These are phyloP conservation scores for Fusarium fracticaudum DNA, from an alignment of 2,329 filamentous ascomycete genomes.

Conservation along the genomic window DNA sequence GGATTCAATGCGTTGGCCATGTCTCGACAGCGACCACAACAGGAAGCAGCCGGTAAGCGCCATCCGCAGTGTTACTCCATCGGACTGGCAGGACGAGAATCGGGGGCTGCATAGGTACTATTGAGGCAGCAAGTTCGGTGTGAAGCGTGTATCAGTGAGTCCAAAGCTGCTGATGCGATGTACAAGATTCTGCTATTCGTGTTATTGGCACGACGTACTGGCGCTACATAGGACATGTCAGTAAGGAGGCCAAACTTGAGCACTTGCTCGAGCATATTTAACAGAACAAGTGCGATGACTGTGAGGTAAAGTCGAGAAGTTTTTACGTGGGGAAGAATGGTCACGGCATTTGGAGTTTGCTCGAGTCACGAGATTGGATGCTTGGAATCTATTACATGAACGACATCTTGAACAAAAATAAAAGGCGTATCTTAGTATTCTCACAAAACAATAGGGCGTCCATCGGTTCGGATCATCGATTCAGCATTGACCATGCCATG, in stretches of 20 bases:
- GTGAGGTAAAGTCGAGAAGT: not conserved
- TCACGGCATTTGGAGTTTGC: not conserved
- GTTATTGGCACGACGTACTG: not conserved
- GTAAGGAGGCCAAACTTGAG: not conserved
- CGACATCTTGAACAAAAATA: not conserved
- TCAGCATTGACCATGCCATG: slow-evolving; percentile 23
- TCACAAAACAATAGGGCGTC: not conserved
- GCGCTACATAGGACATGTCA: not conserved
- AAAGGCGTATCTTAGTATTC: not conserved
- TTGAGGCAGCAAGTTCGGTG: not conserved
- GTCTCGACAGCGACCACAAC: slow-evolving; percentile 15
- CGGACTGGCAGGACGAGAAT: slow-evolving; percentile 4
- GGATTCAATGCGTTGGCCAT: slow-evolving; percentile 27
- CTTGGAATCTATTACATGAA: not conserved
- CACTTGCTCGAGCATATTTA: not conserved
- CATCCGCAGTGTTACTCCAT: slow-evolving; percentile 17
- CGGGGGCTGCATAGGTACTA: not conserved
- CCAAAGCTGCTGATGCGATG: not conserved
- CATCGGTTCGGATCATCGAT: slow-evolving; percentile 9
- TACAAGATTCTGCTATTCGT: not conserved
- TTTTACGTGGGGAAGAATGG: not conserved
- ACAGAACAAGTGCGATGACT: not conserved
- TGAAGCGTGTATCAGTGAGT: not conserved
- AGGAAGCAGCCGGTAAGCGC: slow-evolving; percentile 16
- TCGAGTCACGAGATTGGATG: not conserved